phyloP scores from a whole-genome alignment of 805 yeast species.

The Ogataea naganishii region DNA sequence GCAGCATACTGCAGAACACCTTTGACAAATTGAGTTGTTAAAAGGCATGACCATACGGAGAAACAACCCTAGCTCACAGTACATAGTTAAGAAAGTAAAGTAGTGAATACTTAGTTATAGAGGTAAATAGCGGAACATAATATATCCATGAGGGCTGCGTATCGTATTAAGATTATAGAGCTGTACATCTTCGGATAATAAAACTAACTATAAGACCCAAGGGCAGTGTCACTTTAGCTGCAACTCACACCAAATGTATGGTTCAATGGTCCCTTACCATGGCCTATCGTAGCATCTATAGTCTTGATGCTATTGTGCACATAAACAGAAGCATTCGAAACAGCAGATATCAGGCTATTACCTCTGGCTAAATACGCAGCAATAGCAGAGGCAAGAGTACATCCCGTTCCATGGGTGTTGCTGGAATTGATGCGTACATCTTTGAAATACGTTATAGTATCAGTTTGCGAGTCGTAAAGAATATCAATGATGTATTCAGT shows the following conservation, averaged over 20 bases:
- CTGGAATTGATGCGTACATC: constrained; percentile 35
- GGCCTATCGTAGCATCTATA: constrained; percentile 32
- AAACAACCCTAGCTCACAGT: not conserved
- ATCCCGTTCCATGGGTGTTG: constrained; percentile 82
- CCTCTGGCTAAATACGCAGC: constrained; percentile 65
- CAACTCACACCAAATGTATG: constrained; percentile 34
- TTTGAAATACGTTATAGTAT: constrained; percentile 32
- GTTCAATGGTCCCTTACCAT: constrained; percentile 67
- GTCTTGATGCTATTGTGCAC: constrained; percentile 54
- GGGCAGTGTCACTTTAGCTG: too few species aligned
- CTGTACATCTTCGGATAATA: too few species aligned
- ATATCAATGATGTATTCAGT: constrained; percentile 38
- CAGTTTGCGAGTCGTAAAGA: constrained; percentile 34
- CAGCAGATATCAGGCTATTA: constrained; percentile 33
- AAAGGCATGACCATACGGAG: constrained; percentile 3
- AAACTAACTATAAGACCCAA: too few species aligned
- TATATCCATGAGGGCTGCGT: not conserved
- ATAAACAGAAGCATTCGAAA: constrained; percentile 49
- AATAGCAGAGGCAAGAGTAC: constrained; percentile 74
- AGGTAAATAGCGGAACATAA: not conserved
- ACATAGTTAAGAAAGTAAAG: not conserved
- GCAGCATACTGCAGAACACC: constrained; percentile 51
- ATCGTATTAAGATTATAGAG: too few species aligned
- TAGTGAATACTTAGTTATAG: not conserved
- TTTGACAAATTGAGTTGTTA: constrained; percentile 32